These are phyloP conservation scores for Globisporangium cystogenes DNA, from an alignment of 352 stramenopile species.

Conservation along the genomic window DNA sequence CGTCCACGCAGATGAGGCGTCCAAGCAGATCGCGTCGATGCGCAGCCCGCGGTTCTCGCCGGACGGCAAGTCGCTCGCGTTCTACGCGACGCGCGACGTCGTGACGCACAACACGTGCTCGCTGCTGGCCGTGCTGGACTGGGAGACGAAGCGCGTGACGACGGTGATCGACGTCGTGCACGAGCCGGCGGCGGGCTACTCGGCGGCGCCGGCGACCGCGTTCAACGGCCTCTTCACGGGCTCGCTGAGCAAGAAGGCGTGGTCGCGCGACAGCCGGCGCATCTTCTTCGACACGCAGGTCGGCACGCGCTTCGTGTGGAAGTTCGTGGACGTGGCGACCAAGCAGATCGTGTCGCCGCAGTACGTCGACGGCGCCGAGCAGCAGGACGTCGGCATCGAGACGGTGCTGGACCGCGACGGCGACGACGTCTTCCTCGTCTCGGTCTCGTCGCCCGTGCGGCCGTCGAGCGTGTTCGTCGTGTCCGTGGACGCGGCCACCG, in stretches of 20 bases:
- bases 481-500: slow-evolving; percentile 32
- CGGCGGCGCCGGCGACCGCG: slow-evolving; percentile 26
- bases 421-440: slow-evolving; percentile 36
- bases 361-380: slow-evolving; percentile 36
- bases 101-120: slow-evolving; percentile 73
- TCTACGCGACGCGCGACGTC: slow-evolving; percentile 61
- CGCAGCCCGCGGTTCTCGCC: slow-evolving; percentile 62
- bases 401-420: slow-evolving; percentile 42
- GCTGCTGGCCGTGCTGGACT: slow-evolving; percentile 57
- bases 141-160: slow-evolving; percentile 48
- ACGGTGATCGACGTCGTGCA: slow-evolving; percentile 61
- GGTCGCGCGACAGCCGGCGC: slow-evolving; percentile 45
- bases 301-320: slow-evolving; percentile 60
- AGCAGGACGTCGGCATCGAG: slow-evolving; percentile 30
- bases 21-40: slow-evolving; percentile 36
- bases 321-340: slow-evolving; percentile 52
- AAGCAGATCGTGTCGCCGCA: slow-evolving; percentile 38
- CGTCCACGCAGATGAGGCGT: slow-evolving; percentile 26
- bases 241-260: slow-evolving; percentile 41
- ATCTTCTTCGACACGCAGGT: slow-evolving; percentile 73
- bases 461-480: slow-evolving; percentile 56
- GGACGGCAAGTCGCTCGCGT: slow-evolving; percentile 59
- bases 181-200: slow-evolving; percentile 32
- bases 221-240: slow-evolving; percentile 75
- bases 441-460: slow-evolving; percentile 44